Base-by-base conservation (phyloP, 148 eudicot species). In the Amaranthus palmeri region DNA sequence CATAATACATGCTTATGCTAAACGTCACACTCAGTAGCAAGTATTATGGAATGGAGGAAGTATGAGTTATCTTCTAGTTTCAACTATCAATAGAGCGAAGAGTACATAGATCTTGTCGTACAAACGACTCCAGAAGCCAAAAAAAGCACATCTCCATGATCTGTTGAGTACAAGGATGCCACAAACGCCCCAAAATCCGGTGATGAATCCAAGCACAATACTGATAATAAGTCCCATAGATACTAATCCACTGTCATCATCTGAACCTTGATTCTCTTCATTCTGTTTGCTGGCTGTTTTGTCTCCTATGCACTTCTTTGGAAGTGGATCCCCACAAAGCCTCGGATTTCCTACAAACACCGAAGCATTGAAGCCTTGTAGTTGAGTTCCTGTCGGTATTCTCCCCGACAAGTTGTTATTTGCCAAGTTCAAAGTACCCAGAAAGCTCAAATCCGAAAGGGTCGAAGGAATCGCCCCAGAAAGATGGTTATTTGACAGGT, bases 321-420 rank as follows among this genome's bases (percentile, higher is more conserved):
- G n/a, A 47, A 74, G 71, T 47, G 77, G 77, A 4, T 66, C 77
- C 43, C 77, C 72, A 57, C 72, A 74, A 49, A 74, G 72, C 56
- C 17, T 42, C 1, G 77, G 65, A 49, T 74, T 74, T 4, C 77
- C 77, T 4, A 54, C 66, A 57, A 75, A 75, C 25, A 50, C 61
- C 17, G 78, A 43, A 67, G 71, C 71, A 57, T 48, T 11, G 57
- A 74, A 74, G 7, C 72, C 66, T 74, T 74, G 66, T 47, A 67
- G 57, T 69, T 74, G 77, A 53, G 76, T 72, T 52, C 76, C 77
- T 17, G 68, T 59, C n/a, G 73, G 73, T 48, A 75, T 68, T 48
- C 46, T 75, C 60, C 78, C 78, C 0, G 73, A 60, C 48, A 75
- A 17, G 7, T 68, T 68, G 68, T 68, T 68, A 18, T 67, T 47